These are phyloP conservation scores for Pyricularia sp. DNA, from an alignment of 2,329 filamentous ascomycete species.

Conservation along the genomic window DNA sequence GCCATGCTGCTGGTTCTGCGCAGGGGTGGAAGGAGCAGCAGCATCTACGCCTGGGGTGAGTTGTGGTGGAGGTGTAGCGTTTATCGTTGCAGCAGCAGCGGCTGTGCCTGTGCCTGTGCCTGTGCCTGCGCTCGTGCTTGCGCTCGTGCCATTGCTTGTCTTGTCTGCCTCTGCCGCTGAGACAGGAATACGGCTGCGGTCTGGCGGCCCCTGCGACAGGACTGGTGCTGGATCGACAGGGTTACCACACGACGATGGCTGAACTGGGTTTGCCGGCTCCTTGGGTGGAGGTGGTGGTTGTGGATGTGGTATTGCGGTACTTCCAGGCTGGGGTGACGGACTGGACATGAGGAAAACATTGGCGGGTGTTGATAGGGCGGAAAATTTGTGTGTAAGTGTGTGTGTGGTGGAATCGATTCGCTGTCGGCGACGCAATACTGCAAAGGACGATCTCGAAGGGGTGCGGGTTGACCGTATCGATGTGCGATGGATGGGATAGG, in stretches of 20 bases:
- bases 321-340: slow-evolving; percentile 38
- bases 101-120: slow-evolving; percentile 4
- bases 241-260: not conserved
- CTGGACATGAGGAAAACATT: slow-evolving; percentile 52
- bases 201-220: slow-evolving; percentile 1
- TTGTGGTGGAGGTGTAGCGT: not conserved
- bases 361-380: slow-evolving; percentile 19
- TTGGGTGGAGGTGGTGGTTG: slow-evolving; percentile 14
- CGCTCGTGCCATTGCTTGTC: not conserved
- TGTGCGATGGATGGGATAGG: not conserved
- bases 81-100: slow-evolving; percentile 19
- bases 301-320: slow-evolving; percentile 35
- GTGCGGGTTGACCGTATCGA: not conserved
- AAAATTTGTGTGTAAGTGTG: not conserved
- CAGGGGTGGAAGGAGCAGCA: slow-evolving; percentile 4
- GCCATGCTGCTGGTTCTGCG: slow-evolving; percentile 2
- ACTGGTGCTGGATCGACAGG: slow-evolving; percentile 1
- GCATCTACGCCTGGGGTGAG: slow-evolving; percentile 17
- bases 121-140: slow-evolving; percentile 1
- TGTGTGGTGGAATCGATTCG: not conserved
- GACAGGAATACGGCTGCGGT: not conserved
- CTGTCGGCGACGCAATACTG: not conserved
- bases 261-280: slow-evolving; percentile 9
- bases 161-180: slow-evolving; percentile 2
- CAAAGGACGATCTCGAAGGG: not conserved